A percentile compares a stretch with the other conserved stretches of the same genome.
Evolutionary conservation across 1,284 basidiomycete genomes (phyloP).

Genomic region (Abortiporus biennis): DNA sequence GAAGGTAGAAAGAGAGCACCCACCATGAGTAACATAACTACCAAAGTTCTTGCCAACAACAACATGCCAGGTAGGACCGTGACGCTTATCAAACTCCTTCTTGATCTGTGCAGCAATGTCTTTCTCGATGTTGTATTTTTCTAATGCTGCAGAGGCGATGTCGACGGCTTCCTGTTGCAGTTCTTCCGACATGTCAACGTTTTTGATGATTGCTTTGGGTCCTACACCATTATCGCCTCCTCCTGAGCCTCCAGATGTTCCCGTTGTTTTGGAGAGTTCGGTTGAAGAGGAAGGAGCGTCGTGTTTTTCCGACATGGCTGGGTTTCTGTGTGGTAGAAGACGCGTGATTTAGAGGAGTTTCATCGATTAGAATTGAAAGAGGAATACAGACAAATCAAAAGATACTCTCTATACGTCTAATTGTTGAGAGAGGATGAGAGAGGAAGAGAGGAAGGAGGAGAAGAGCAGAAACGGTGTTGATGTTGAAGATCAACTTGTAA

Average conservation of each 20-base stretch:
- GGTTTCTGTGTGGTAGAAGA: too few species aligned
- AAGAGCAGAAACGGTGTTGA: too few species aligned
- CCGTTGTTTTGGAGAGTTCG: slow-evolving; percentile 43
- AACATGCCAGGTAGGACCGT: slow-evolving; percentile 95
- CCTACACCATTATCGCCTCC: slow-evolving; percentile 30
- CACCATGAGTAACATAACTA: slow-evolving; percentile 95
- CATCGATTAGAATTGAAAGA: too few species aligned
- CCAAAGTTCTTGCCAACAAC: slow-evolving; percentile 98
- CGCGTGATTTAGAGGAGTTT: too few species aligned
- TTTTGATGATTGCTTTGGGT: slow-evolving; percentile 90
- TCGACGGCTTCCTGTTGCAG: slow-evolving; percentile 94
- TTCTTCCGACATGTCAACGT: slow-evolving; percentile 94
- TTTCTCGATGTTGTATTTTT: slow-evolving; percentile 93
- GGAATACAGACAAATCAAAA: too few species aligned
- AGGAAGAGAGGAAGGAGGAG: too few species aligned
- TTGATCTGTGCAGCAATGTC: slow-evolving; percentile 98
- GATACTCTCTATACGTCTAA: too few species aligned
- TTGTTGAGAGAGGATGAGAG: too few species aligned
- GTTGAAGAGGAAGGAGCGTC: slow-evolving; percentile 51
- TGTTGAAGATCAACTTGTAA: too few species aligned
- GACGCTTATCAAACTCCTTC: slow-evolving; percentile 91
- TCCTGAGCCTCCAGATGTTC: too few species aligned
- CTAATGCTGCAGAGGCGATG: slow-evolving; percentile 78
- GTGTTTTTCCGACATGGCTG: slow-evolving; percentile 60
- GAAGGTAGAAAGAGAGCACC: slow-evolving; percentile 26